Conservation (phyloP, 2,329 filamentous ascomycete genomes). For the Trichoderma harzianum region DNA sequence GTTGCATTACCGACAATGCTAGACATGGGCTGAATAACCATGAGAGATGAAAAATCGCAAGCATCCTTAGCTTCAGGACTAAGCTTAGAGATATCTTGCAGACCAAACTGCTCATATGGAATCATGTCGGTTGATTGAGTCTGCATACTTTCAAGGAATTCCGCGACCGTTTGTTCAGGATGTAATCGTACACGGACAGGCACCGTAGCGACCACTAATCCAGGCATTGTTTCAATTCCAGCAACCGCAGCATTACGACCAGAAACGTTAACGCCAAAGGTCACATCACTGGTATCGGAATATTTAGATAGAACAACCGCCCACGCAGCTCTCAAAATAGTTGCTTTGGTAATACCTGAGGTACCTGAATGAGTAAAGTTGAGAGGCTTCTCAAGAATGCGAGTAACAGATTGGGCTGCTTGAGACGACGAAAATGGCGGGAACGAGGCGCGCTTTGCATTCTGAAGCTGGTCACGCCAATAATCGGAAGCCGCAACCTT, state of each 20-base stretch:
- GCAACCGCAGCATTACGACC: constrained; percentile 28
- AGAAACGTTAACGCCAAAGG: constrained; percentile 28
- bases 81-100: constrained; percentile 22
- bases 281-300: constrained; percentile 22
- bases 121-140: not conserved
- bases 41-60: constrained; percentile 28
- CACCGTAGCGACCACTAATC: constrained; percentile 31
- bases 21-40: constrained; percentile 26
- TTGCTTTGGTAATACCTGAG: constrained; percentile 20
- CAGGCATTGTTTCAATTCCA: constrained; percentile 27
- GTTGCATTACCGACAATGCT: not conserved
- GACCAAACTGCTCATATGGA: constrained; percentile 23
- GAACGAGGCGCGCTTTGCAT: constrained; percentile 12
- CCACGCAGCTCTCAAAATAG: constrained; percentile 26
- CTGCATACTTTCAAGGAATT: constrained; percentile 21
- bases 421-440: not conserved
- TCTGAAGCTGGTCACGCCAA: constrained; percentile 2
- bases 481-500: not conserved
- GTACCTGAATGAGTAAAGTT: not conserved
- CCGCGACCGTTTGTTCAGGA: constrained; percentile 7
- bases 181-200: constrained; percentile 26
- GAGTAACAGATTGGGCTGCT: not conserved
- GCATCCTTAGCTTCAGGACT: constrained; percentile 21
- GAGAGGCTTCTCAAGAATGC: constrained; percentile 4
- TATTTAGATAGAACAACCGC: constrained; percentile 24